Evolutionary conservation across 2,329 filamentous ascomycete species (phyloP).

Genomic region (Amylocarpus encephaloides): DNA sequence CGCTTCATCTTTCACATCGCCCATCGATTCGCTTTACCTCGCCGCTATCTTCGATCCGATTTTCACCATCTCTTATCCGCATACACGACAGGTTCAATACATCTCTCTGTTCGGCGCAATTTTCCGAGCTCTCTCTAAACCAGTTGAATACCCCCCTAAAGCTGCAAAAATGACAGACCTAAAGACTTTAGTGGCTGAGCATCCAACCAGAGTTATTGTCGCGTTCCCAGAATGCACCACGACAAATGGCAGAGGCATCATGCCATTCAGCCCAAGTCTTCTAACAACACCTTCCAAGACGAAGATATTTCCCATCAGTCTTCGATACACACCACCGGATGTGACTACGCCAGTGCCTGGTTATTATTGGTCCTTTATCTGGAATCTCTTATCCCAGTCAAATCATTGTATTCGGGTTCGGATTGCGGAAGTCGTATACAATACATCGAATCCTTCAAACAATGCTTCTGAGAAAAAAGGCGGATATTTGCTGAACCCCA

Average conservation of each 20-base stretch:
- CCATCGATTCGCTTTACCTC: slow-evolving; percentile 88
- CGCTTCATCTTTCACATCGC: slow-evolving; percentile 84
- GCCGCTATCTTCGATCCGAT: slow-evolving; percentile 94
- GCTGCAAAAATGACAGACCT: slow-evolving; percentile 52
- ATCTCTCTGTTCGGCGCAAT: slow-evolving; percentile 74
- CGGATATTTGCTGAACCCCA: slow-evolving; percentile 30
- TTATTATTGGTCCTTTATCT: slow-evolving; percentile 67
- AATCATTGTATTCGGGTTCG: slow-evolving; percentile 88
- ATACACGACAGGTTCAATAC: slow-evolving; percentile 64
- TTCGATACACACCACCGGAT: slow-evolving; percentile 83
- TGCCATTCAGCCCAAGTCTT: slow-evolving; percentile 75
- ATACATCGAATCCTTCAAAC: slow-evolving; percentile 36
- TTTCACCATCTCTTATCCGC: slow-evolving; percentile 81
- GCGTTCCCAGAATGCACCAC: slow-evolving; percentile 93
- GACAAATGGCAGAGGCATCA: slow-evolving; percentile 84
- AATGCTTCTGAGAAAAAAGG: slow-evolving; percentile 26
- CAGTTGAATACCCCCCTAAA: slow-evolving; percentile 42
- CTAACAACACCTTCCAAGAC: slow-evolving; percentile 59
- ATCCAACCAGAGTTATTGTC: slow-evolving; percentile 71
- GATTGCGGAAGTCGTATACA: slow-evolving; percentile 69
- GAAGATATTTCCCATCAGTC: slow-evolving; percentile 82
- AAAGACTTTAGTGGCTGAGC: slow-evolving; percentile 53
- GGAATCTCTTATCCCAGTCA: slow-evolving; percentile 76
- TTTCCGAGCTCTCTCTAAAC: slow-evolving; percentile 60
- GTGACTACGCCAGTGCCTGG: slow-evolving; percentile 85